Base-by-base conservation (phyloP, 768 basidiomycete species). In the Collybia nuda region DNA sequence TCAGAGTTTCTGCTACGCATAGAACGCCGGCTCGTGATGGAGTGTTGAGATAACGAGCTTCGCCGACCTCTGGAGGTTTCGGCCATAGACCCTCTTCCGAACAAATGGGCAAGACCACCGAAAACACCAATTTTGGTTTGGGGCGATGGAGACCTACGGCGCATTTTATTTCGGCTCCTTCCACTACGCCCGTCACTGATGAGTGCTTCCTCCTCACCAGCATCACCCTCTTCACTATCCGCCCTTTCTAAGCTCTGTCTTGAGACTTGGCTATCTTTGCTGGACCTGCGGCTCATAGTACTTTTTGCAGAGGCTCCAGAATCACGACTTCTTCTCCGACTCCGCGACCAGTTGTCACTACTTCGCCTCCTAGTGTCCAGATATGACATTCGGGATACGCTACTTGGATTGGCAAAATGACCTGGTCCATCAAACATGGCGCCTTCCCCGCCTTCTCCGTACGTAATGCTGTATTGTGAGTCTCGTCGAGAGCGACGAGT, bases 371-470 rank as follows among this genome's bases (percentile, higher is more conserved):
- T 69, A 9, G 70, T 65, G 49, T 80, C 84, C 28, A 78, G 66
- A 44, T 84, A 75, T 14, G 86, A 80, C 90, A 93, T 93, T 49
- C 85, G 77, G 6, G 90, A 90, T 14, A 85, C 79, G 58, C 89
- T 90, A 61, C 86, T 90, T 0, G 90, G 90, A 58, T 89, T 82
- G 22, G 77, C 82, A 26, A 70, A 70, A 64, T 88, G 84, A 6
- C 79, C 81, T 4, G 86, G 90, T 0, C 90, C 90, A 57, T 87
- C 85, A 64, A 91, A 93, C 77, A 90, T 83, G 19, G 83, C 67
- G 17, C 82, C 82, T 41, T 81, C 81, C 43, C 75, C 81, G 56
- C 81, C 79, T 53, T 78, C 81, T 36, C 78, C 82, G 44, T 84
- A 80, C 45, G 74, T 68, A 28, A 71, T 67, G 60, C 81, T 82